These are phyloP conservation scores for Thalia dealbata DNA, from an alignment of 176 grass and related monocot genomes.

Conservation along the genomic window DNA sequence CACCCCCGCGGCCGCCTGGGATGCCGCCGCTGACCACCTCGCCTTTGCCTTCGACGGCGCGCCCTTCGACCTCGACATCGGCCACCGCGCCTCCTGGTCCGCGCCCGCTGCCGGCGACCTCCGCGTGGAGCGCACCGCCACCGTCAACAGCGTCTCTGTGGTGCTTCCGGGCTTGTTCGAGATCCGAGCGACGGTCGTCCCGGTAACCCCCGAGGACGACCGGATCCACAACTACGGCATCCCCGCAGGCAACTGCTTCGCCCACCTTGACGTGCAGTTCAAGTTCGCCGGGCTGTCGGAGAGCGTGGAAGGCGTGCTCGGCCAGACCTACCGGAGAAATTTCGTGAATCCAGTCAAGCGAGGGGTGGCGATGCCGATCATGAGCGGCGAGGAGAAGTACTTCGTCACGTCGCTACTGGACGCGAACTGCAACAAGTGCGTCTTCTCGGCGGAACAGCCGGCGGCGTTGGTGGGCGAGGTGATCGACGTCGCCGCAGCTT, in stretches of 20 bases:
- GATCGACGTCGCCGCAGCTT: not conserved
- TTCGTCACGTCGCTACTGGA: constrained; percentile 16
- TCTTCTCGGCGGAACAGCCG: constrained; percentile 13
- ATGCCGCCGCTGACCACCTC: constrained; percentile 28
- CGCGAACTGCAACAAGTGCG: constrained; percentile 23
- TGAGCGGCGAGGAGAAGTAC: constrained; percentile 28
- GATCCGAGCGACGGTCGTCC: constrained; percentile 26
- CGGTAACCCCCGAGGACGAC: constrained; percentile 33
- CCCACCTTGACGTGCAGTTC: constrained; percentile 30
- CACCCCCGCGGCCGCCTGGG: constrained; percentile 26
- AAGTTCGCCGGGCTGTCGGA: constrained; percentile 20
- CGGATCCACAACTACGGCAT: constrained; percentile 16
- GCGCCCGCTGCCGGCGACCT: constrained; percentile 15
- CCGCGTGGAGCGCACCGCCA: constrained; percentile 27
- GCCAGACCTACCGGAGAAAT: constrained; percentile 21
- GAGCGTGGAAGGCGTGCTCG: constrained; percentile 25
- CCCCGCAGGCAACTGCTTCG: constrained; percentile 24
- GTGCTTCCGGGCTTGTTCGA: constrained; percentile 17
- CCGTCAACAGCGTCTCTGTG: constrained; percentile 26
- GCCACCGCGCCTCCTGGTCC: constrained; percentile 28
- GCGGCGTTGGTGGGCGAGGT: not conserved
- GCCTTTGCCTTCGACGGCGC: constrained; percentile 27
- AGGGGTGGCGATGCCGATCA: constrained; percentile 29
- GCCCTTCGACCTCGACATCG: constrained; percentile 15
- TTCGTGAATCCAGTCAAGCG: constrained; percentile 22